Evolutionary conservation across 1,284 basidiomycete species (phyloP).

Genomic region (Tylopilus sp.): DNA sequence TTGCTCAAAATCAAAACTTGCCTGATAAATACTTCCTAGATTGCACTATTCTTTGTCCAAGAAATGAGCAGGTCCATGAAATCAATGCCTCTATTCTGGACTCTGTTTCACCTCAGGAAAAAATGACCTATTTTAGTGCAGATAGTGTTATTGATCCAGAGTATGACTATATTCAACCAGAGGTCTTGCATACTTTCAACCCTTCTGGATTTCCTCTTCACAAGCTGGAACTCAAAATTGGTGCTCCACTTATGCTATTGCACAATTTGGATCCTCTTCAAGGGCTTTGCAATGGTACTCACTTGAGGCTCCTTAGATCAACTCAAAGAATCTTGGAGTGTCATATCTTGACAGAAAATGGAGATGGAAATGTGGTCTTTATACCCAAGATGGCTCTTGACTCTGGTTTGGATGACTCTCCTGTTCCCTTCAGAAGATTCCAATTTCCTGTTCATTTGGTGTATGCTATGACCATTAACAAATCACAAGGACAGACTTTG

Average conservation of each 20-base stretch:
- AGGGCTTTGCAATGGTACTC: conserved; percentile 46
- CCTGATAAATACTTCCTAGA: background rate
- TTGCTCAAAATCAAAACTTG: too few species aligned
- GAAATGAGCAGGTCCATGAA: conserved; percentile 8
- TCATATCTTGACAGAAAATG: background rate
- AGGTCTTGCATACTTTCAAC: too few species aligned
- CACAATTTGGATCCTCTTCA: conserved; percentile 43
- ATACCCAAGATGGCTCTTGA: conserved; percentile 5
- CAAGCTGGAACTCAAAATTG: conserved; percentile 42
- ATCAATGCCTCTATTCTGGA: conserved; percentile 23
- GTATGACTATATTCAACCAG: too few species aligned
- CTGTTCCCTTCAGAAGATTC: conserved; percentile 2
- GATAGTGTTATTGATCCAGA: too few species aligned
- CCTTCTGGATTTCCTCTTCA: too few species aligned
- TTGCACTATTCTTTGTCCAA: background rate
- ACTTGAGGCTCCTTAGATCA: background rate
- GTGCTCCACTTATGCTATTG: conserved; percentile 51
- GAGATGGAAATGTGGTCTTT: background rate
- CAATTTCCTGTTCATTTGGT: too few species aligned
- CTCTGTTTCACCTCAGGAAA: conserved; percentile 2
- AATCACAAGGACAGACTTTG: too few species aligned
- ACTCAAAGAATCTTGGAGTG: conserved; percentile 11
- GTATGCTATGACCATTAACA: too few species aligned
- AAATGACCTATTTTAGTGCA: background rate
- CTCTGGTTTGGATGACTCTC: background rate